phyloP scores from a whole-genome alignment of 306 rosid species.

The Spatholobus suberectus region DNA sequence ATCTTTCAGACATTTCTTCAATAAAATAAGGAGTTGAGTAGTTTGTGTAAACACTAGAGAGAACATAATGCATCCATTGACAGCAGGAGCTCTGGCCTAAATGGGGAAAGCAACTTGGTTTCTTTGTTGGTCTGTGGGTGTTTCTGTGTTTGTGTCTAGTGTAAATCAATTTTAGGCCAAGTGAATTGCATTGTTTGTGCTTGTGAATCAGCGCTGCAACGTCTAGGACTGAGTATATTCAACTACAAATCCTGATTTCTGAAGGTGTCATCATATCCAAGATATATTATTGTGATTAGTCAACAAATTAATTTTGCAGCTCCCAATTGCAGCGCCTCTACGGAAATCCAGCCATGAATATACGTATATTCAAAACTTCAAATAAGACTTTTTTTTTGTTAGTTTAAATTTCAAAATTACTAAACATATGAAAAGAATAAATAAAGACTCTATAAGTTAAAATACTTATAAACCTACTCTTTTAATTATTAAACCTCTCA shows the following conservation, averaged over 20 bases:
- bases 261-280: neutral
- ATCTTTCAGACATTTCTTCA: slow-evolving; percentile 45
- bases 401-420: neutral
- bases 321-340: neutral
- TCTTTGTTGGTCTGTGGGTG: slow-evolving; percentile 13
- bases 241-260: slow-evolving; percentile 10
- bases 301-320: slow-evolving; percentile 2
- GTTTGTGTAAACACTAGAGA: slow-evolving; percentile 45
- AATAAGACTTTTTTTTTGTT: neutral
- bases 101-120: neutral
- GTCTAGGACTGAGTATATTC: neutral
- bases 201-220: neutral
- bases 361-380: neutral
- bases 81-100: slow-evolving; percentile 15
- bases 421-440: neutral
- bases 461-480: neutral
- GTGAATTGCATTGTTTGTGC: neutral
- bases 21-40: slow-evolving; percentile 33
- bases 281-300: neutral
- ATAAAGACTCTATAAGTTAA: neutral
- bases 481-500: too few species aligned
- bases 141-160: neutral
- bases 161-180: slow-evolving; percentile 15
- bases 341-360: neutral
- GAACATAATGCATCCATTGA: slow-evolving; percentile 54